Conservation (phyloP, 2,329 filamentous ascomycete species). For the Trichoderma atroviride region DNA sequence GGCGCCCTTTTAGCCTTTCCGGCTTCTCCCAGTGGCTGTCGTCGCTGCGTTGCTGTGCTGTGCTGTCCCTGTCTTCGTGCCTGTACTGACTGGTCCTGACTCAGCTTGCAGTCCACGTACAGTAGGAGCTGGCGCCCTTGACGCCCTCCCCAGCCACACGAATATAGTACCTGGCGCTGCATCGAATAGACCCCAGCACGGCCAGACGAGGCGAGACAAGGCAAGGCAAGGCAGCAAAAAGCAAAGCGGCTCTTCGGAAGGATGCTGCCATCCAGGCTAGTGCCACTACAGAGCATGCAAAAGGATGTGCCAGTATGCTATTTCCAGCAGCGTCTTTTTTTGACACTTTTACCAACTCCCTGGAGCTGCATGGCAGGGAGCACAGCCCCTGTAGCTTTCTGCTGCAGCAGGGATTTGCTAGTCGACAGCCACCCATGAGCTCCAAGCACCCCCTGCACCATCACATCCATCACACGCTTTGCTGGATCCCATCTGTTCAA, state of each 20-base stretch:
- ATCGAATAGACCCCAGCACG: not conserved
- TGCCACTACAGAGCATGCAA: not conserved
- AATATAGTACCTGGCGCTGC: not conserved
- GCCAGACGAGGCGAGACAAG: not conserved
- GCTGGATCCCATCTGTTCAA: conserved; percentile 15
- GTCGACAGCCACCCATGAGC: conserved; percentile 2
- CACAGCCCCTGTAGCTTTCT: not conserved
- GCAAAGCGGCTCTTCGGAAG: conserved; percentile 16
- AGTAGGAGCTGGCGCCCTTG: not conserved
- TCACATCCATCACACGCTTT: conserved; percentile 24
- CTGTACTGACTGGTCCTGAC: not conserved
- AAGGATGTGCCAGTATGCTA: not conserved
- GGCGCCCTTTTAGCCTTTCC: not conserved
- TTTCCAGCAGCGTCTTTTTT: conserved; percentile 16
- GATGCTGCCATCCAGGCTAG: not conserved
- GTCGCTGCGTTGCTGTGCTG: too few species aligned
- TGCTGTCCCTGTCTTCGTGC: not conserved
- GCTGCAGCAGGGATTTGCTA: conserved; percentile 1
- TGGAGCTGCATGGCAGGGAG: conserved; percentile 21
- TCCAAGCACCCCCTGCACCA: conserved; percentile 11
- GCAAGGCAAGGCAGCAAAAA: not conserved
- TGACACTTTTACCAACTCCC: conserved; percentile 24
- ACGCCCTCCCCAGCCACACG: not conserved
- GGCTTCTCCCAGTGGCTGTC: not conserved
- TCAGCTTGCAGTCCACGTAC: not conserved